Evolutionary conservation across 345 rosid species (phyloP).

Genomic region (Brassica cretica): DNA sequence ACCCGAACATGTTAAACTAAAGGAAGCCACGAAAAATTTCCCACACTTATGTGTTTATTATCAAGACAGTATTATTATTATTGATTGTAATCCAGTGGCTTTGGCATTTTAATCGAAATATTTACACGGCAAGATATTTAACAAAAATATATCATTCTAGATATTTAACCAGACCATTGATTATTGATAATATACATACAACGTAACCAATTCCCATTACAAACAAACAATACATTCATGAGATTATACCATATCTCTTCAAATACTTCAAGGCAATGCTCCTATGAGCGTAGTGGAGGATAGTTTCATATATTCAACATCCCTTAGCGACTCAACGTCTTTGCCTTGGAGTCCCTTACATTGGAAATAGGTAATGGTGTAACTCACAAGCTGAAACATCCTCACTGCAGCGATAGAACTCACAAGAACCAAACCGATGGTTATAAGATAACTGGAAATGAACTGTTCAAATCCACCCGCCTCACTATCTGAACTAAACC

Average conservation of each 20-base stretch:
- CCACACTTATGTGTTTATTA: too few relatives aligned
- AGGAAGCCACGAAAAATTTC: background rate
- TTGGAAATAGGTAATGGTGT: conserved; percentile 49
- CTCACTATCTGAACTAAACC: conserved; percentile 13
- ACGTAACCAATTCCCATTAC: background rate
- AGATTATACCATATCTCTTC: background rate
- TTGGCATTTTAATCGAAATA: too few relatives aligned
- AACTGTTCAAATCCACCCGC: background rate
- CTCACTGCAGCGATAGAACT: conserved; percentile 22
- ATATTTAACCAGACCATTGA: background rate
- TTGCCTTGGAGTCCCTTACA: conserved; percentile 54
- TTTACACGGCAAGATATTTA: too few relatives aligned
- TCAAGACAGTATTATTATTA: too few relatives aligned
- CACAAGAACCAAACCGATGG: conserved; percentile 35
- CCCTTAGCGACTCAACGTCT: conserved; percentile 44
- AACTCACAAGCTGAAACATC: conserved; percentile 45
- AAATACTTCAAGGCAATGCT: conserved; percentile 23
- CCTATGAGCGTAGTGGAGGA: conserved; percentile 17
- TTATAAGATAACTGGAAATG: background rate
- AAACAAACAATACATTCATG: conserved; percentile 1
- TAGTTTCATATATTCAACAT: conserved; percentile 44
- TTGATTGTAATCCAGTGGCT: too few relatives aligned
- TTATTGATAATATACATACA: background rate
- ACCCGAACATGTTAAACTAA: background rate
- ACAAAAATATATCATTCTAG: background rate